phyloP scores from a whole-genome alignment of 352 stramenopile species.

The Globisporangium carolinianum region DNA sequence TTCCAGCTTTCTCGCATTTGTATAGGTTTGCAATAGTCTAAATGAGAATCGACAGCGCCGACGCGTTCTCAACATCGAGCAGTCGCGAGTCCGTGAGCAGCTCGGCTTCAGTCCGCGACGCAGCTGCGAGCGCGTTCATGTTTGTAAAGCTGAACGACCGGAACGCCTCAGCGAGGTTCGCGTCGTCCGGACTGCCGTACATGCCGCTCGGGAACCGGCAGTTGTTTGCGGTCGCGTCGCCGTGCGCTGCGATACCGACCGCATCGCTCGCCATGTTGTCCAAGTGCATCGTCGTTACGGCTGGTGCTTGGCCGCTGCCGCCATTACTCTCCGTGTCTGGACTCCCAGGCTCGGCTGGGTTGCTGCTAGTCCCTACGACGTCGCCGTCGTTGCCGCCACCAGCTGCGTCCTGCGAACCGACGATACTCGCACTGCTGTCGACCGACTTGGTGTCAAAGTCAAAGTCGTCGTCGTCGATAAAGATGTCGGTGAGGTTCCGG shows the following conservation, averaged over 20 bases:
- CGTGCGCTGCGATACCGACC: conserved; percentile 9
- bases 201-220: conserved; percentile 62
- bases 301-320: background rate
- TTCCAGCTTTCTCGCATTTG: too few species aligned
- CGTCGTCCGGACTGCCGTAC: conserved; percentile 40
- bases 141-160: conserved; percentile 83
- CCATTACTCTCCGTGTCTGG: background rate
- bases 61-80: conserved; percentile 32
- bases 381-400: conserved; percentile 6
- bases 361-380: background rate
- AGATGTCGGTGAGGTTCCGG: conserved; percentile 77
- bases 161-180: conserved; percentile 47
- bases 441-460: conserved; percentile 40
- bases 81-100: conserved; percentile 41
- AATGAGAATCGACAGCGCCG: conserved; percentile 60
- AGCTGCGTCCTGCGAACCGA: conserved; percentile 1
- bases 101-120: conserved; percentile 67
- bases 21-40: conserved; percentile 12
- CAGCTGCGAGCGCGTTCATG: conserved; percentile 75
- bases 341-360: background rate
- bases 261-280: conserved; percentile 1
- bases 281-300: background rate
- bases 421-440: conserved; percentile 13
- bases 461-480: conserved; percentile 81
- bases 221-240: conserved; percentile 9